A percentile compares a stretch with the other conserved stretches of the same genome.
Conservation (phyloP, 805 yeast genomes). For the Saccharomyces mikatae region DNA sequence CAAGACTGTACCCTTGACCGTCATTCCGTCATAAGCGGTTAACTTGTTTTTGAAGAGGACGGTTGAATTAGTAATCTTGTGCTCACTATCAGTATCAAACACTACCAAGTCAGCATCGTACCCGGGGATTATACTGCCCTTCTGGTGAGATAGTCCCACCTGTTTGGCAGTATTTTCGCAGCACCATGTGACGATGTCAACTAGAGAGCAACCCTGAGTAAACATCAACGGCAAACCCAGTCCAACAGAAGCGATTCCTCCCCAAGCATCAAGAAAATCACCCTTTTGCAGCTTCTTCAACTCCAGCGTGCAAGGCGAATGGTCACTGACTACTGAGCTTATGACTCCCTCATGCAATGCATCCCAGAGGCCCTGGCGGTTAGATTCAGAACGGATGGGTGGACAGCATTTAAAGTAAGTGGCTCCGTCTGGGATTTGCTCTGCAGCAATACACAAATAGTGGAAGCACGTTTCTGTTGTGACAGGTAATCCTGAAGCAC, state of each 20-base stretch:
- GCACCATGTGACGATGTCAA: slow-evolving; percentile 74
- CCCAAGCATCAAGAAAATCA: slow-evolving; percentile 92
- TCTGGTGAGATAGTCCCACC: slow-evolving; percentile 62
- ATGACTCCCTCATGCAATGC: slow-evolving; percentile 61
- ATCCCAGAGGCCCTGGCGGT: slow-evolving; percentile 67
- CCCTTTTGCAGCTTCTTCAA: slow-evolving; percentile 75
- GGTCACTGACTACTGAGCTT: slow-evolving; percentile 87
- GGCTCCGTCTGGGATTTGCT: slow-evolving; percentile 63
- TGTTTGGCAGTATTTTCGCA: slow-evolving; percentile 77
- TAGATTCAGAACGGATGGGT: slow-evolving; percentile 73
- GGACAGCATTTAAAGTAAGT: slow-evolving; percentile 94
- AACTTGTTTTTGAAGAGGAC: slow-evolving; percentile 77
- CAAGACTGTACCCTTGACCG: slow-evolving; percentile 62
- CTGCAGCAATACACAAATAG: slow-evolving; percentile 71
- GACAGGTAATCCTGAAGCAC: slow-evolving; percentile 48
- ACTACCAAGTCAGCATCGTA: slow-evolving; percentile 83
- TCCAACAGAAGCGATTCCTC: slow-evolving; percentile 91
- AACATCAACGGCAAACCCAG: slow-evolving; percentile 75
- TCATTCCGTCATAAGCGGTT: slow-evolving; percentile 75
- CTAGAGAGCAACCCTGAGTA: slow-evolving; percentile 57
- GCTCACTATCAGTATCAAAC: slow-evolving; percentile 56
- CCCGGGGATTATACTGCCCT: slow-evolving; percentile 69
- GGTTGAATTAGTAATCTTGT: slow-evolving; percentile 43
- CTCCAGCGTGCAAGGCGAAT: slow-evolving; percentile 92
- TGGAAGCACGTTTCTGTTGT: slow-evolving; percentile 94